phyloP scores from a whole-genome alignment of 345 rosid genomes.

The Aurinia saxatilis region DNA sequence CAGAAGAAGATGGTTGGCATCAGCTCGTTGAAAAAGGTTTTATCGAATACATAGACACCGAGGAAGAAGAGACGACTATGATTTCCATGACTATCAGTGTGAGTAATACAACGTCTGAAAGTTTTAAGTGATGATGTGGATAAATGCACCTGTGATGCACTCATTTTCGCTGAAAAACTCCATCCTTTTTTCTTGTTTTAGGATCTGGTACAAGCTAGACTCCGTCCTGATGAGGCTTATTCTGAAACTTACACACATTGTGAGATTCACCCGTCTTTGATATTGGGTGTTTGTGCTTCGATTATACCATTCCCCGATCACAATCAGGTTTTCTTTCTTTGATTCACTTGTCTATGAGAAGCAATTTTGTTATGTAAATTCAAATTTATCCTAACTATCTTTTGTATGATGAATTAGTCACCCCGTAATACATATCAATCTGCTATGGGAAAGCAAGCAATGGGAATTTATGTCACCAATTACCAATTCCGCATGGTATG shows the following conservation, averaged over 20 bases:
- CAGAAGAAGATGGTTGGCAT: conserved; percentile 94
- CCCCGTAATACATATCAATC: conserved; percentile 99
- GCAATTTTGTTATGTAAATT: not conserved
- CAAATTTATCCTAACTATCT: conserved; percentile 2
- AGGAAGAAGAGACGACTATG: conserved; percentile 99
- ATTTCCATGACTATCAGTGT: conserved; percentile 98
- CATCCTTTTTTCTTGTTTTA: conserved; percentile 27
- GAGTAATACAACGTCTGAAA: conserved; percentile 25
- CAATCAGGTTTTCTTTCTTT: conserved; percentile 64
- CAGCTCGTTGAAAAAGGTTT: conserved; percentile 83
- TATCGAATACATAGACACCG: conserved; percentile 92
- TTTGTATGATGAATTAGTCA: conserved; percentile 42
- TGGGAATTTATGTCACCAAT: conserved; percentile 98
- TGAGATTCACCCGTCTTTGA: conserved; percentile 96
- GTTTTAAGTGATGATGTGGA: not conserved
- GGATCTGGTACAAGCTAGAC: conserved; percentile 92
- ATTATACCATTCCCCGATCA: conserved; percentile 99
- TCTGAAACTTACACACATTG: conserved; percentile 90
- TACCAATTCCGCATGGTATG: conserved; percentile 95
- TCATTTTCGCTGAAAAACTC: conserved; percentile 9
- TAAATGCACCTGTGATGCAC: not conserved
- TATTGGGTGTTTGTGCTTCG: conserved; percentile 96
- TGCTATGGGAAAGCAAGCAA: conserved; percentile 99
- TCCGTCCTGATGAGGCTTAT: conserved; percentile 71
- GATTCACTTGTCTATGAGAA: not conserved